These are phyloP conservation scores for Apiospora koreana DNA, from an alignment of 2,329 filamentous ascomycete genomes.

Conservation along the genomic window DNA sequence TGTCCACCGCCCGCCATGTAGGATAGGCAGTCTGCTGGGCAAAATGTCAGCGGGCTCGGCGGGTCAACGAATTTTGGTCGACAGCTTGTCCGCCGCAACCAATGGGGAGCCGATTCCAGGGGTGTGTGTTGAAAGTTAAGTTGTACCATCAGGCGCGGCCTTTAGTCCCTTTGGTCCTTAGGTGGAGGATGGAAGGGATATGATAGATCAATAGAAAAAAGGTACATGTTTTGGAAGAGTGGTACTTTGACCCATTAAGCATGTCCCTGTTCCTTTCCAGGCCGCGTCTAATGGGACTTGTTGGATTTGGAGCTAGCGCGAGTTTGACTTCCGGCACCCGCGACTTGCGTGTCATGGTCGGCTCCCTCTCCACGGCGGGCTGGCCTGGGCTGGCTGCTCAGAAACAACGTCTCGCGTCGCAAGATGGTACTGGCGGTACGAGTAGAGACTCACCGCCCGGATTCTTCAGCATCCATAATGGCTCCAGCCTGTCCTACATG, in stretches of 20 bases:
- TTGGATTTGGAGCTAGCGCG: not conserved
- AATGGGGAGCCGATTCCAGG: not conserved
- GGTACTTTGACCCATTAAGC: not conserved
- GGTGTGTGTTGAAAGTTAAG: not conserved
- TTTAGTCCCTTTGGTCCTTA: too few relatives aligned
- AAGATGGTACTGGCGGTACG: not conserved
- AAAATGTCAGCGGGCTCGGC: slow-evolving; percentile 5
- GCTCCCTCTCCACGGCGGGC: too few relatives aligned
- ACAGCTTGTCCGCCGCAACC: not conserved
- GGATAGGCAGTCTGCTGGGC: not conserved
- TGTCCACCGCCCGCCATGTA: not conserved
- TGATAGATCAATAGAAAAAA: not conserved
- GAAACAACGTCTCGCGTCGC: slow-evolving; percentile 1
- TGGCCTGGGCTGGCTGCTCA: too few relatives aligned
- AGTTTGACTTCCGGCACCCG: slow-evolving; percentile 1
- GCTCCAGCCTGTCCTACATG: not conserved
- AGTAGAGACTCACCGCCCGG: not conserved
- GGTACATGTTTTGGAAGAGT: not conserved
- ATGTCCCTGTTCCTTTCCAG: not conserved
- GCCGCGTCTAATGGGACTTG: slow-evolving; percentile 8
- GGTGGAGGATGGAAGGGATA: not conserved
- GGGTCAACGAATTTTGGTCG: slow-evolving; percentile 6
- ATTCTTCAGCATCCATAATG: not conserved
- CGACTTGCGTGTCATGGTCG: not conserved
- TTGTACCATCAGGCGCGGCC: slow-evolving; percentile 8